Evolutionary conservation across 2,329 filamentous ascomycete genomes (phyloP), one percentile per base, ranked within the genome.

Genomic region (Fusarium domesticum): DNA sequence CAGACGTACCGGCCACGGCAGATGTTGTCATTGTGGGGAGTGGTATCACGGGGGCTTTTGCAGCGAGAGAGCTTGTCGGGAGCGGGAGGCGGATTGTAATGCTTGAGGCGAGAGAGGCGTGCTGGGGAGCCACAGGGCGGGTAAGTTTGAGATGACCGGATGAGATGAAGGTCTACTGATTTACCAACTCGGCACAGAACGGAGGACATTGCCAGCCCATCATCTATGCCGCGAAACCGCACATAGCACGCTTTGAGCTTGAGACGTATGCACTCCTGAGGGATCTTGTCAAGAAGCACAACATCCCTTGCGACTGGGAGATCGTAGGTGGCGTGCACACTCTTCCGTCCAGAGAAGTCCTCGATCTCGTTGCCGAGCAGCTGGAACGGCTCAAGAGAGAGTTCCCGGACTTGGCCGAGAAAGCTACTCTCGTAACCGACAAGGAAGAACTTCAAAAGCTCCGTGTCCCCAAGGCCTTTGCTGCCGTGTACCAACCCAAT

Each of bases 71-170:
- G 59, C 70, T 89, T 39, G 76, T 69, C 59, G 73, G 70, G 44
- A 69, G 65, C 31, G 70, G 73, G 5, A 68, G 75, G 46, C 72
- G 68, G n/a, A 76, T 90, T 6, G 72, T 91, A 6, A 76, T 91
- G 71, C 72, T 92, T 5, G 87, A 92, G 67, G 87, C 87, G 12
- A 75, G 87, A 57, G 87, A 91, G 70, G 85, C 83, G 4, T 91
- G 87, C 60, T 90, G 80, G 79, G 87, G 87, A 15, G 87, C 87
- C n/a, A 92, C 87, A 1, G 87, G 87, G n/a, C 70, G 87, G 60
- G 84, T 87, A 60, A 73, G 81, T 73, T 16, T 11, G 30, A 10
- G 36, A 37, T 39, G 4, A 23, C 20, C n/a, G n/a, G n/a, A n/a
- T n/a, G n/a, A 28, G 7, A 28, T 28, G 14, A 28, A 28, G 8